phyloP scores from a whole-genome alignment of 169 alveolate genomes.

The Cryptosporidium andersoni region DNA sequence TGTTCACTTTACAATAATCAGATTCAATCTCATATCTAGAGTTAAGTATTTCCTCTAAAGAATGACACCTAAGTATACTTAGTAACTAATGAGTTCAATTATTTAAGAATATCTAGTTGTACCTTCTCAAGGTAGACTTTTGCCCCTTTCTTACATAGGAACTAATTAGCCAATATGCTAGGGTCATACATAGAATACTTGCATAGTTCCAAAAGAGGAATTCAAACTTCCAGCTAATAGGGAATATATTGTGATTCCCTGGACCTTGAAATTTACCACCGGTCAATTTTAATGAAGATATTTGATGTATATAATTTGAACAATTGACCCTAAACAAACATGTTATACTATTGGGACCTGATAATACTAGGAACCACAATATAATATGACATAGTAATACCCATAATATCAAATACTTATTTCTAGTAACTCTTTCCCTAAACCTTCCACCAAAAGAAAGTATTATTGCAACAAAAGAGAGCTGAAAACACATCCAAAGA shows the following conservation, averaged over 20 bases:
- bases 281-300: neutral
- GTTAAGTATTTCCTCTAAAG: neutral
- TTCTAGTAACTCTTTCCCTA: conserved; percentile 56
- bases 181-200: conserved; percentile 23
- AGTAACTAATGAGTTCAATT: too few species aligned
- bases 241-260: conserved; percentile 48
- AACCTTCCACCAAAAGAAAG: conserved; percentile 52
- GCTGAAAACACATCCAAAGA: conserved; percentile 66
- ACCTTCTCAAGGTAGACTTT: conserved; percentile 1
- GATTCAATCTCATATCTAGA: neutral
- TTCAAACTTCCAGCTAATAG: conserved; percentile 30
- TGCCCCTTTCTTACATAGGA: neutral
- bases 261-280: conserved; percentile 49
- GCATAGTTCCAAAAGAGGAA: conserved; percentile 53
- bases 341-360: conserved; percentile 49
- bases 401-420: conserved; percentile 39
- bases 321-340: conserved; percentile 68
- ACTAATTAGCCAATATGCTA: conserved; percentile 59
- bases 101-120: too few species aligned
- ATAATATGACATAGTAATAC: conserved; percentile 33
- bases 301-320: conserved; percentile 9
- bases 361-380: neutral
- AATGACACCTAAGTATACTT: too few species aligned
- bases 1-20: neutral
- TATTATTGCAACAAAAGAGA: conserved; percentile 29